Conservation (phyloP, 805 yeast species). For the Hanseniaspora occidentalis region DNA sequence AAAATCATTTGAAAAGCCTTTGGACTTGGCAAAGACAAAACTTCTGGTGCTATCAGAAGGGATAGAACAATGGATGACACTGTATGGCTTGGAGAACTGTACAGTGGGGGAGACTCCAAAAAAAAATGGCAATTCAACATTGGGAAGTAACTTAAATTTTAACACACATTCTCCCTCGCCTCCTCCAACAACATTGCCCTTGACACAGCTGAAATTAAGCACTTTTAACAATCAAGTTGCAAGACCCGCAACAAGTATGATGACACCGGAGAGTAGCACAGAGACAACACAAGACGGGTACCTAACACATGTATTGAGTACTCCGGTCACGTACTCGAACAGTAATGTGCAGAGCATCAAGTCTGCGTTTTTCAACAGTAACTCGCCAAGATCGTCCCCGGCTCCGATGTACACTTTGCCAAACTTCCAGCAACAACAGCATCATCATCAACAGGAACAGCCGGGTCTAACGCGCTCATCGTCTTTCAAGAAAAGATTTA, state of each 20-base stretch:
- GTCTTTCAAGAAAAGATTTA: not conserved
- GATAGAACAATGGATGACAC: not conserved
- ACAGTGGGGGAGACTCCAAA: not conserved
- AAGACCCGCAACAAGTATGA: not conserved
- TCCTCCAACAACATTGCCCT: no score
- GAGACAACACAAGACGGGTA: not conserved
- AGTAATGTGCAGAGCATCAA: not conserved
- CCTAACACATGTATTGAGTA: not conserved
- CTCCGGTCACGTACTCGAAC: not conserved
- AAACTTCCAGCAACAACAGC: not conserved
- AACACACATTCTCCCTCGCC: not conserved
- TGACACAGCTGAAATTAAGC: no score
- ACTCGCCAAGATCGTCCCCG: not conserved
- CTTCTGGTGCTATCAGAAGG: not conserved
- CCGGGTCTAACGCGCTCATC: not conserved
- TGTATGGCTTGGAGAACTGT: not conserved
- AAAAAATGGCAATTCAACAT: not conserved
- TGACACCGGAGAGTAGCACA: not conserved
- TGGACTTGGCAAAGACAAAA: not conserved
- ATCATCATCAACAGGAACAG: not conserved
- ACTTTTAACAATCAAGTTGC: no score
- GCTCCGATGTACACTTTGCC: not conserved
- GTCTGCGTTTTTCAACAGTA: not conserved
- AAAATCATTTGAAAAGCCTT: slow-evolving; percentile 9
- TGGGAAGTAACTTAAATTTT: no score